A percentile compares a stretch with the other conserved stretches of the same genome.
Evolutionary conservation across 192 early-diverging fungal genomes (phyloP).

Genomic region (Coemansia sp.): DNA sequence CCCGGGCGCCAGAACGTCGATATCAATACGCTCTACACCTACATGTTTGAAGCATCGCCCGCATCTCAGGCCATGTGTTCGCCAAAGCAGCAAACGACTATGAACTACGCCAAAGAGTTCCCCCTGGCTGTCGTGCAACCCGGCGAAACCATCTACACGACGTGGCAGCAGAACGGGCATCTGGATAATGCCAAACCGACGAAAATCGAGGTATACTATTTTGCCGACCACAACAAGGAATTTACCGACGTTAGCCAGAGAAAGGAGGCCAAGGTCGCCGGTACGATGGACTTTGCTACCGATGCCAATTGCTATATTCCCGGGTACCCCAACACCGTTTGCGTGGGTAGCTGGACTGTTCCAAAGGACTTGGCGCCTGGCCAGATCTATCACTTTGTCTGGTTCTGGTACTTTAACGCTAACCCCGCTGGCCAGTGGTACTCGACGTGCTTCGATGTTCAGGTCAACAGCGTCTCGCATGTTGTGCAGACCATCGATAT

Average conservation of each 20-base stretch:
- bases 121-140: conserved; percentile 54
- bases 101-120: conserved; percentile 35
- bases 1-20: conserved; percentile 49
- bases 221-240: conserved; percentile 15
- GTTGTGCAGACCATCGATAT: conserved; percentile 13
- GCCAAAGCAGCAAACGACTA: conserved; percentile 24
- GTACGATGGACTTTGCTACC: conserved; percentile 53
- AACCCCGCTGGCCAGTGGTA: conserved; percentile 64
- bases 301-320: conserved; percentile 45
- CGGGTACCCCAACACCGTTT: conserved; percentile 48
- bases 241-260: conserved; percentile 33
- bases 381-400: conserved; percentile 54
- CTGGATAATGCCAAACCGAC: conserved; percentile 47
- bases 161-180: conserved; percentile 62
- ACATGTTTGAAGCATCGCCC: conserved; percentile 46
- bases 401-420: conserved; percentile 63
- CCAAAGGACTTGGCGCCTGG: conserved; percentile 53
- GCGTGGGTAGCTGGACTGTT: conserved; percentile 55
- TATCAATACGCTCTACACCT: conserved; percentile 56
- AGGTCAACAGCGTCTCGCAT: conserved; percentile 23
- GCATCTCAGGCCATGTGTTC: conserved; percentile 53
- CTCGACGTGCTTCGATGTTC: conserved; percentile 62
- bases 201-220: conserved; percentile 45
- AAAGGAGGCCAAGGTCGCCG: conserved; percentile 30
- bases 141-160: conserved; percentile 54